Evolutionary conservation across 1,139 yeast species (phyloP), one percentile per base, ranked within the genome.

Genomic region (Yamadazyma triangularis): DNA sequence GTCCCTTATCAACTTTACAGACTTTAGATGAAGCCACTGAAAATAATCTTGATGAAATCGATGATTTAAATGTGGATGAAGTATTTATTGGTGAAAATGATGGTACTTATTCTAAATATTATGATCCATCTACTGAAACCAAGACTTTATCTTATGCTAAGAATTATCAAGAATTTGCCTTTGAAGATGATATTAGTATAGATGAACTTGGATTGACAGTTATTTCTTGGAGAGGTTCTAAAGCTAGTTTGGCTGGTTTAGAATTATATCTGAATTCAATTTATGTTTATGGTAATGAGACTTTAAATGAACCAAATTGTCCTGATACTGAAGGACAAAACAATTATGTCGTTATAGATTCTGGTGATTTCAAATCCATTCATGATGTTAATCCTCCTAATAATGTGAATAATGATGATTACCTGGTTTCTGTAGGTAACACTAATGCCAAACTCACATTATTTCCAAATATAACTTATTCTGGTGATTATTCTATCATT

Each of bases 111-210:
- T 45, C 64, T 25, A 49, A 48, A 29, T 68, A 68, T 42, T 60
- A 60, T 35, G 70, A 64, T 49, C 68, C 56, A 44, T 62, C 44
- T 30, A 60, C 60, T 26, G 58, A 54, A 34, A 58, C 60, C 42
- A 77, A 67, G 40, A 71, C 48, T 33, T 44, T 73, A 35, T 74
- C 77, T 1, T 73, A 70, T 40, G 71, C 73, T 2, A 38, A 68
- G 1, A 58, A 64, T 15, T 87, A 67, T 50, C 91, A 84, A 49
- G 96, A 89, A 41, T 91, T 86, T 59, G 77, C 80, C 2, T 85
- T 91, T 50, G 84, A 79, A 29, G 82, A 91, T 50, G 58, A 70
- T 10, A 61, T 91, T 3, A 72, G 70, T n/a, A 76, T 87, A 32
- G 64, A 73, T 29, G 65, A 73, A 21, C 50, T 91, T 14, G 77